phyloP scores from a whole-genome alignment of 495 filamentous ascomycete species.

The Acidomyces sp. region DNA sequence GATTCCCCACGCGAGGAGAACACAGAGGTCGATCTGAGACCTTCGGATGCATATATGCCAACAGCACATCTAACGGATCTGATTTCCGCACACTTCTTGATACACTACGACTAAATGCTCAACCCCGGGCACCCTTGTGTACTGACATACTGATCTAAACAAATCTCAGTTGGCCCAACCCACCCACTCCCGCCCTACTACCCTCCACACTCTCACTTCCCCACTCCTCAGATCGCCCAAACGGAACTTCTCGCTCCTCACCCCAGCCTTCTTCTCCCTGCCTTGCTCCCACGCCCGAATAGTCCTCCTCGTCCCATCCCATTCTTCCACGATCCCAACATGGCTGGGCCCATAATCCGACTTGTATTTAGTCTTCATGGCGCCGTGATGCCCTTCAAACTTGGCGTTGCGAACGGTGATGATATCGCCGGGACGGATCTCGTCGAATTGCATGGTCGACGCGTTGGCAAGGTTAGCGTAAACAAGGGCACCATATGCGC shows the following conservation, averaged over 20 bases:
- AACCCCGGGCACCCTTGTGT: not conserved
- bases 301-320: slow-evolving; percentile 99
- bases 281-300: slow-evolving; percentile 92
- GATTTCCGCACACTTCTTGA: too few relatives aligned
- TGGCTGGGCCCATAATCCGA: slow-evolving; percentile 83
- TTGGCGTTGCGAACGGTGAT: slow-evolving; percentile 85
- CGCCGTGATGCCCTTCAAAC: slow-evolving; percentile 90
- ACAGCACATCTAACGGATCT: too few relatives aligned
- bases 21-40: too few relatives aligned
- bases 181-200: slow-evolving; percentile 84
- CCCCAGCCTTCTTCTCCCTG: slow-evolving; percentile 73
- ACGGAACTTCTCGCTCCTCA: slow-evolving; percentile 86
- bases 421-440: slow-evolving; percentile 89
- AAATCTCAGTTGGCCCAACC: slow-evolving; percentile 51
- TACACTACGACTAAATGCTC: too few relatives aligned
- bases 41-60: too few relatives aligned
- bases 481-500: slow-evolving; percentile 81
- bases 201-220: slow-evolving; percentile 95
- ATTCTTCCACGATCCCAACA: slow-evolving; percentile 91
- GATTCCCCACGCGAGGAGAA: too few relatives aligned
- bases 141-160: too few relatives aligned
- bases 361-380: slow-evolving; percentile 88
- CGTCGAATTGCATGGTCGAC: slow-evolving; percentile 73
- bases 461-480: slow-evolving; percentile 94
- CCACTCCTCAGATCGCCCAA: slow-evolving; percentile 83